Evolutionary conservation across 352 stramenopile species (phyloP), one percentile per base, ranked within the genome.

Genomic region (Pythium sp.): DNA sequence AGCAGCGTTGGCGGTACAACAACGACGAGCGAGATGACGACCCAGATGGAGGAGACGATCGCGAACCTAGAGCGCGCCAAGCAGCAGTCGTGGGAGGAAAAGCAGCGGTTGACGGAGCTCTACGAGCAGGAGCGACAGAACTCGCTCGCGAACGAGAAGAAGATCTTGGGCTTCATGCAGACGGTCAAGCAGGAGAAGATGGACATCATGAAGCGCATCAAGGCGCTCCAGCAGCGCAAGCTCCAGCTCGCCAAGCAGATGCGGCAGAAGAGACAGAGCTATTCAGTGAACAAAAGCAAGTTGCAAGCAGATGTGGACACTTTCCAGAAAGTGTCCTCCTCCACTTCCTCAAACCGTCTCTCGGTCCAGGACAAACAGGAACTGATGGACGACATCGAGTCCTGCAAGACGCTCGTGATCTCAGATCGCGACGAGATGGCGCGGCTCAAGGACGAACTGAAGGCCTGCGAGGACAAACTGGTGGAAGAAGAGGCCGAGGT

Each of bases 121-220:
- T 94, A 94, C 58, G 91, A 98, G 69, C 81, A 94, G 22, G 92
- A 98, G 72, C 80, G 93, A 14, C 72, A 91, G 43, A 93, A 95
- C 51, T 95, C 87, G 34, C 72, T 98, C 11, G 77, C 82, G 11
- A 95, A 90, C 62, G 86, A 94, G 38, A 85, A 78, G 36, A 90
- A 91, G 63, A 95, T 97, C 57, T 63, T 92, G 11, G 78, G 84
- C 6, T 94, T 94, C 58, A 97, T 98, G 89, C 83, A 94, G 70
- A 94, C 87, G 1, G 86, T 96, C 47, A 94, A 95, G 71, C 84
- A 97, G 61, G 89, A 97, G 67, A 97, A 98, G 64, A 89, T 96
- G 71, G 87, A 91, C 56, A 89, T 94, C 46, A 86, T 98, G 74
- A 96, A 95, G 75, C 88, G 82, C 36, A 88, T 98, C 64, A 95